Conservation (phyloP, 805 yeast genomes). For the Hanseniaspora hatyaiensis region DNA sequence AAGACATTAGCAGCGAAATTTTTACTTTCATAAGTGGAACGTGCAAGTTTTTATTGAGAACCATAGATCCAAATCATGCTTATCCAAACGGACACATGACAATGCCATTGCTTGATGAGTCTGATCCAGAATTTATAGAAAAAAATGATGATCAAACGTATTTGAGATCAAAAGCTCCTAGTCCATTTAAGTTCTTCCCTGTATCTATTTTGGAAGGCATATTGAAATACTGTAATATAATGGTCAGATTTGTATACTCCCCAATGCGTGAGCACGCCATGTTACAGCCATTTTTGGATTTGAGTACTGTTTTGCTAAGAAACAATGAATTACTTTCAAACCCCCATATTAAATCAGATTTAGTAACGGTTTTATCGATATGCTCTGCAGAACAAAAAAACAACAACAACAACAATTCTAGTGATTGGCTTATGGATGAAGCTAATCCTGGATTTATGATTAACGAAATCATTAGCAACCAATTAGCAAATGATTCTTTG, state of each 20-base stretch:
- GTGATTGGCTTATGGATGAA: slow-evolving; percentile 19
- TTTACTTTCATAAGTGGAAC: slow-evolving; percentile 72
- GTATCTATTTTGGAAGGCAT: slow-evolving; percentile 78
- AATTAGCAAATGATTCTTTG: slow-evolving; percentile 50
- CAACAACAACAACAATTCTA: neutral
- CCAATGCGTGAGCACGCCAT: slow-evolving; percentile 47
- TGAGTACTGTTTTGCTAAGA: slow-evolving; percentile 62
- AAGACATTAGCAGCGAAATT: slow-evolving; percentile 48
- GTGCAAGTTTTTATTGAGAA: slow-evolving; percentile 55
- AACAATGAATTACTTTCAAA: slow-evolving; percentile 79
- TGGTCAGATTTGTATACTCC: slow-evolving; percentile 43
- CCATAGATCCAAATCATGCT: slow-evolving; percentile 58
- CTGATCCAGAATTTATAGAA: slow-evolving; percentile 46
- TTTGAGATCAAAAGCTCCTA: slow-evolving; percentile 52
- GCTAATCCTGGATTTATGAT: slow-evolving; percentile 58
- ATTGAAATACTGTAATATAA: slow-evolving; percentile 55
- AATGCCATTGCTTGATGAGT: slow-evolving; percentile 44
- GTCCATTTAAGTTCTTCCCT: slow-evolving; percentile 72
- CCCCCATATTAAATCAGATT: slow-evolving; percentile 80
- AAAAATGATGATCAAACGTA: slow-evolving; percentile 67
- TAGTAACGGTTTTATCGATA: slow-evolving; percentile 66
- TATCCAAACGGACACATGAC: slow-evolving; percentile 44
- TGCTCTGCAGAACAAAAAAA: slow-evolving; percentile 49
- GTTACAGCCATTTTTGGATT: slow-evolving; percentile 50
- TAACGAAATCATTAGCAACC: slow-evolving; percentile 50